A percentile compares a stretch with the other conserved stretches of the same genome.
Conservation (phyloP, 257 asterid genomes). For the Solanum stenotomum region DNA sequence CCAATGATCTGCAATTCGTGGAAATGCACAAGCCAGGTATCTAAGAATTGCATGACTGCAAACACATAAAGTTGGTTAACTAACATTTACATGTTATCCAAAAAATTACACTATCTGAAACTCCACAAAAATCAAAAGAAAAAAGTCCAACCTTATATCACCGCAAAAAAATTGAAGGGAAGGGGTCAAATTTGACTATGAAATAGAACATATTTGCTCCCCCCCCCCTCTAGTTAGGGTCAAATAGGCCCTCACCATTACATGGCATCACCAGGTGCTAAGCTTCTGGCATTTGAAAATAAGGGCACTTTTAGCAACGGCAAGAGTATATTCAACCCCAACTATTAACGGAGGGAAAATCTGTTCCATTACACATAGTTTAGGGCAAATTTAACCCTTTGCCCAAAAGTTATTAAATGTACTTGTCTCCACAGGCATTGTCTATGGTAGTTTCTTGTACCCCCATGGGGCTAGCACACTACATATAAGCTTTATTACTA, state of each 20-base stretch:
- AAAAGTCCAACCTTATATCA: neutral
- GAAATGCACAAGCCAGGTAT: slow-evolving; percentile 65
- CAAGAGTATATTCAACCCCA: neutral
- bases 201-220: neutral
- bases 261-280: too few relatives aligned
- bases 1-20: slow-evolving; percentile 97
- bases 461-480: neutral
- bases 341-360: neutral
- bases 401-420: neutral
- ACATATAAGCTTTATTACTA: neutral
- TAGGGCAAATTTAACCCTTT: neutral
- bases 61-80: slow-evolving; percentile 2
- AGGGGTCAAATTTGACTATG: neutral
- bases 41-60: slow-evolving; percentile 86
- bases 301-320: neutral
- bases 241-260: neutral
- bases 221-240: neutral
- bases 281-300: neutral
- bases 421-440: neutral
- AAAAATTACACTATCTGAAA: neutral
- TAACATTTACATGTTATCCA: neutral
- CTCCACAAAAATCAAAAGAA: neutral
- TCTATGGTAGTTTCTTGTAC: neutral
- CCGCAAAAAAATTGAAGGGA: neutral
- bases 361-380: neutral